Conservation (phyloP, 345 rosid genomes). For the Eucalyptus sideroxylon region DNA sequence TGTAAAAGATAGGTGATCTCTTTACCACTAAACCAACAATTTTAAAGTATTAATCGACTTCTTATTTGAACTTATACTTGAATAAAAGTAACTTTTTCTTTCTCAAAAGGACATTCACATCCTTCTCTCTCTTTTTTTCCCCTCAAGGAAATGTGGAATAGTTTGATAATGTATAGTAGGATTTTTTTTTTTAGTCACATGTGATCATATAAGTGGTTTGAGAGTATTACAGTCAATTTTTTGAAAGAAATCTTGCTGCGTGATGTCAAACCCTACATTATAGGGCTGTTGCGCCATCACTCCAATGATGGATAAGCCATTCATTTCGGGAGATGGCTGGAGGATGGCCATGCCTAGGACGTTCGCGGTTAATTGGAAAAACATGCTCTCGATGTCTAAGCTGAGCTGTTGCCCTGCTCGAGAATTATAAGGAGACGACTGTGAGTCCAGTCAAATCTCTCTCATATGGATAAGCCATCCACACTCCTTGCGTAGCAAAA, state of each 20-base stretch:
- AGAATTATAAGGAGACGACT: background rate
- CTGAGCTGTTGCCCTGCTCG: background rate
- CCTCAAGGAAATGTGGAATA: background rate
- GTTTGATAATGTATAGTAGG: background rate
- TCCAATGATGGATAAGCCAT: background rate
- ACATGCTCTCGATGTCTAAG: background rate
- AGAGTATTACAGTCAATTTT: background rate
- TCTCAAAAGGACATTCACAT: background rate
- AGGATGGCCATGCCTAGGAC: background rate
- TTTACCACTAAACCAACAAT: background rate
- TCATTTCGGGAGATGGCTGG: background rate
- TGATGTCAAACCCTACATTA: background rate
- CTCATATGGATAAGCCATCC: background rate
- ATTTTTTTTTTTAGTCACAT: background rate
- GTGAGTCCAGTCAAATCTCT: background rate
- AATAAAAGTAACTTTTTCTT: background rate
- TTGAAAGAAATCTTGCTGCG: background rate
- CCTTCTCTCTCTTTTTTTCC: background rate
- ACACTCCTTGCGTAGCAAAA: background rate
- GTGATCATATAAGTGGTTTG: background rate
- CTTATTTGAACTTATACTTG: background rate
- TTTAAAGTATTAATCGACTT: background rate
- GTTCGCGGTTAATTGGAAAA: background rate
- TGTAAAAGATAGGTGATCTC: background rate
- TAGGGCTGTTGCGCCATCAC: background rate